Conservation (phyloP, 2,329 filamentous ascomycete species). For the Talaromyces sp. region DNA sequence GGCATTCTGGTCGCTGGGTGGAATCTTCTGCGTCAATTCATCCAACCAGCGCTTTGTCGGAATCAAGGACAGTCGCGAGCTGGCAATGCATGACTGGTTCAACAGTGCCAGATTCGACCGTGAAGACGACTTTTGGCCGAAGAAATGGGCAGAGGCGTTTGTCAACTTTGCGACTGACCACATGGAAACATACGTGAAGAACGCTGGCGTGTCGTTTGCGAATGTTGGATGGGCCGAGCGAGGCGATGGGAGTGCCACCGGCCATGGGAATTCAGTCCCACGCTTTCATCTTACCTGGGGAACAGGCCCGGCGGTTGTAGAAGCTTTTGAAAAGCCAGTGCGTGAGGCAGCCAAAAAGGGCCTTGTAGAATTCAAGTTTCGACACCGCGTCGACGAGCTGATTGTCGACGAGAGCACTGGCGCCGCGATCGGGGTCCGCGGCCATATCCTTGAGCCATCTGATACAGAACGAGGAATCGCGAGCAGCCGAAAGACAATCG, state of each 20-base stretch:
- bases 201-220: constrained; percentile 48
- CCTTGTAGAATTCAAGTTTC: constrained; percentile 51
- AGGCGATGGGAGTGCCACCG: constrained; percentile 51
- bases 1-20: constrained; percentile 61
- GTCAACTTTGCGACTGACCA: constrained; percentile 57
- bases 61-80: constrained; percentile 53
- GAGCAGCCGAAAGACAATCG: constrained; percentile 43
- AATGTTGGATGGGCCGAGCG: constrained; percentile 60
- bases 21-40: constrained; percentile 57
- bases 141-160: constrained; percentile 59
- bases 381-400: constrained; percentile 55
- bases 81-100: constrained; percentile 58
- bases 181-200: constrained; percentile 55
- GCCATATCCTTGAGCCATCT: constrained; percentile 50
- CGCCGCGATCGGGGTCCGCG: constrained; percentile 49
- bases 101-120: constrained; percentile 56
- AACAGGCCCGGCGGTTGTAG: constrained; percentile 56
- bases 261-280: constrained; percentile 59
- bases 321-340: constrained; percentile 55
- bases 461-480: constrained; percentile 49
- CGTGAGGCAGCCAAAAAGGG: constrained; percentile 49
- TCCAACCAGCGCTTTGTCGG: constrained; percentile 53
- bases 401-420: constrained; percentile 49
- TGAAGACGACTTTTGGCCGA: constrained; percentile 53
- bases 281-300: constrained; percentile 61